Conservation (phyloP, 2,329 filamentous ascomycete species). For the Pseudogymnoascus sp. region DNA sequence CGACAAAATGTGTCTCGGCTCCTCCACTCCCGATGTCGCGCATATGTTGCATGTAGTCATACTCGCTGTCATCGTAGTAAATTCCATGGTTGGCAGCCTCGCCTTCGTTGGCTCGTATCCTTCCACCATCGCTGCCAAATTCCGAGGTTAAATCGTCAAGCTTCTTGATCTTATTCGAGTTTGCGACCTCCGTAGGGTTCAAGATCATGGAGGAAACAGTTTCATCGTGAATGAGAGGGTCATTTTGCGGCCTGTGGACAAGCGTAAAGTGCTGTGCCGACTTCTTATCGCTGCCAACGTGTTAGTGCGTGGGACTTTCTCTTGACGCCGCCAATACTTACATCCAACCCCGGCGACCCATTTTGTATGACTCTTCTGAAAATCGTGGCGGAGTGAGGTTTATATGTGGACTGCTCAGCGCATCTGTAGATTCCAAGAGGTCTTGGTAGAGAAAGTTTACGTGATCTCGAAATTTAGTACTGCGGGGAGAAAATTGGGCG, state of each 20-base stretch:
- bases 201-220: slow-evolving; percentile 85
- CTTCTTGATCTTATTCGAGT: slow-evolving; percentile 51
- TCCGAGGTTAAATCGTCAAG: slow-evolving; percentile 69
- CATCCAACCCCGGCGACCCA: slow-evolving; percentile 70
- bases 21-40: slow-evolving; percentile 66
- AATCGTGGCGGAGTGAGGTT: not conserved
- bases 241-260: slow-evolving; percentile 93
- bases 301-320: slow-evolving; percentile 23
- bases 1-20: slow-evolving; percentile 75
- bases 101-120: slow-evolving; percentile 79
- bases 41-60: slow-evolving; percentile 99
- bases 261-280: slow-evolving; percentile 86
- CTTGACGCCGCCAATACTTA: slow-evolving; percentile 31
- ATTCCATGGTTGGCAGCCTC: slow-evolving; percentile 91
- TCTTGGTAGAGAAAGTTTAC: slow-evolving; percentile 8
- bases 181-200: slow-evolving; percentile 51
- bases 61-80: slow-evolving; percentile 89
- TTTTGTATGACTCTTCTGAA: slow-evolving; percentile 35
- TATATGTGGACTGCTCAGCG: slow-evolving; percentile 1
- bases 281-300: slow-evolving; percentile 66
- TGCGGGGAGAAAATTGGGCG: slow-evolving; percentile 8
- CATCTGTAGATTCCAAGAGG: slow-evolving; percentile 6
- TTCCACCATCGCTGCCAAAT: slow-evolving; percentile 55
- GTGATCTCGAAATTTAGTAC: slow-evolving; percentile 8
- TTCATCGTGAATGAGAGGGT: slow-evolving; percentile 90